A percentile compares a stretch with the other conserved stretches of the same genome.
These are phyloP conservation scores for Petunia secreta DNA, from an alignment of 257 asterid genomes.

Conservation along the genomic window DNA sequence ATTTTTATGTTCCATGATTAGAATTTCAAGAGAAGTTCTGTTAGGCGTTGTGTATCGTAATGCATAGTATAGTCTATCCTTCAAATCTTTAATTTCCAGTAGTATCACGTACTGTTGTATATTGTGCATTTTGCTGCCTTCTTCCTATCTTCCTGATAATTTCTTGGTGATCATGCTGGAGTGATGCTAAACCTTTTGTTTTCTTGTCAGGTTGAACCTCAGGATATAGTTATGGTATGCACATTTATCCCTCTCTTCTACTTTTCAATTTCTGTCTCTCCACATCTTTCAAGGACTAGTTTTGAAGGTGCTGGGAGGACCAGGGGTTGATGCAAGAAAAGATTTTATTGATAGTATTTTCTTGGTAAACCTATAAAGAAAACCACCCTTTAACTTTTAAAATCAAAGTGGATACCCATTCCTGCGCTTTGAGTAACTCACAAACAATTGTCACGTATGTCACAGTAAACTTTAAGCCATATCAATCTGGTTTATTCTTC, in stretches of 20 bases:
- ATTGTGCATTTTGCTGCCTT: neutral
- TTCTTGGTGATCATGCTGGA: neutral
- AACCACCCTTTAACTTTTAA: neutral
- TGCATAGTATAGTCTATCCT: neutral
- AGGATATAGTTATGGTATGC: conserved; percentile 95
- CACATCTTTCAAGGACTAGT: neutral
- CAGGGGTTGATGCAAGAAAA: neutral
- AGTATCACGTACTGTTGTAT: neutral
- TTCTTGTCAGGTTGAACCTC: conserved; percentile 84
- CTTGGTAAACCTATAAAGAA: neutral
- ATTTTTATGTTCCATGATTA: conserved; percentile 7
- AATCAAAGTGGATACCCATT: neutral
- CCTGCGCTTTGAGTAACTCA: neutral
- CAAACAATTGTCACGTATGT: neutral
- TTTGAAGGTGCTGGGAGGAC: neutral
- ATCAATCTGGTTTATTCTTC: neutral
- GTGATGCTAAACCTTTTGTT: neutral
- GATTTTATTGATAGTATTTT: neutral
- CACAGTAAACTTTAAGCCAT: neutral
- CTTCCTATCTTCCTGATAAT: conserved; percentile 21
- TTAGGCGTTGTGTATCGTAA: neutral
- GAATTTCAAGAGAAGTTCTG: neutral
- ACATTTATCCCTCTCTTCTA: neutral
- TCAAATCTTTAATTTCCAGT: conserved; percentile 4
- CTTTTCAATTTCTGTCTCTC: neutral